Evolutionary conservation across 352 stramenopile genomes (phyloP).

Genomic region (Globisporangium acanthophoron): DNA sequence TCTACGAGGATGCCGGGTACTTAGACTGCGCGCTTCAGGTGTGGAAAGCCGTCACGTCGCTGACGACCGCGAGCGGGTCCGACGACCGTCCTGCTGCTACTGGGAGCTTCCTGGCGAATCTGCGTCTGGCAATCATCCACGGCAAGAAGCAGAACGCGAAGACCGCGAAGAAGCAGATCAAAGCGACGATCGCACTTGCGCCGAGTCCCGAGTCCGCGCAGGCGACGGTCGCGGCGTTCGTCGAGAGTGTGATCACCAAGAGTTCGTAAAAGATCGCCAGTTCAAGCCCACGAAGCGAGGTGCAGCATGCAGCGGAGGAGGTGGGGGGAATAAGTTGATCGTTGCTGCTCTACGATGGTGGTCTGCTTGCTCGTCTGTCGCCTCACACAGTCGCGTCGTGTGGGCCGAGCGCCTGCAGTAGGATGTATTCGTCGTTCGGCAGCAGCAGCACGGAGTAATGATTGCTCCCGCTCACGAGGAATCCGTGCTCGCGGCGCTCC

Average conservation of each 20-base stretch:
- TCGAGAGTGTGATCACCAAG: conserved; percentile 53
- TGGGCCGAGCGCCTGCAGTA: conserved; percentile 60
- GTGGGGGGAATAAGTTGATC: conserved; percentile 1
- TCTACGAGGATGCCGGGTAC: conserved; percentile 42
- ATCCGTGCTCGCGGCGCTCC: conserved; percentile 57
- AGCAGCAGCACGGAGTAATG: conserved; percentile 71
- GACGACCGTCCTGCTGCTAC: conserved; percentile 5
- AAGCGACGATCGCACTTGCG: conserved; percentile 29
- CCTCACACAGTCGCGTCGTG: conserved; percentile 54
- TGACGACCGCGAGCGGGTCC: neutral
- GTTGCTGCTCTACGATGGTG: neutral
- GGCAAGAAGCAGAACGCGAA: conserved; percentile 60
- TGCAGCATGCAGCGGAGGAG: neutral
- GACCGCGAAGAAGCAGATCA: conserved; percentile 61
- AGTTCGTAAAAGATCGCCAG: conserved; percentile 12
- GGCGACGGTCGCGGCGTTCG: conserved; percentile 47
- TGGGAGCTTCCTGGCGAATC: conserved; percentile 42
- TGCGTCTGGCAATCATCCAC: conserved; percentile 59
- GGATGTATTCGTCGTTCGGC: conserved; percentile 64
- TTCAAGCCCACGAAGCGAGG: too few relatives aligned
- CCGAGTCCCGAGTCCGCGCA: conserved; percentile 20
- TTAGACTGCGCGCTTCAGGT: conserved; percentile 52
- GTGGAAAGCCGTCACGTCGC: conserved; percentile 44
- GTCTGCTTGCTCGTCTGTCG: neutral
- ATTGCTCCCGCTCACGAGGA: conserved; percentile 69